phyloP scores from a whole-genome alignment of 768 basidiomycete genomes.

The Tricholomella constricta region DNA sequence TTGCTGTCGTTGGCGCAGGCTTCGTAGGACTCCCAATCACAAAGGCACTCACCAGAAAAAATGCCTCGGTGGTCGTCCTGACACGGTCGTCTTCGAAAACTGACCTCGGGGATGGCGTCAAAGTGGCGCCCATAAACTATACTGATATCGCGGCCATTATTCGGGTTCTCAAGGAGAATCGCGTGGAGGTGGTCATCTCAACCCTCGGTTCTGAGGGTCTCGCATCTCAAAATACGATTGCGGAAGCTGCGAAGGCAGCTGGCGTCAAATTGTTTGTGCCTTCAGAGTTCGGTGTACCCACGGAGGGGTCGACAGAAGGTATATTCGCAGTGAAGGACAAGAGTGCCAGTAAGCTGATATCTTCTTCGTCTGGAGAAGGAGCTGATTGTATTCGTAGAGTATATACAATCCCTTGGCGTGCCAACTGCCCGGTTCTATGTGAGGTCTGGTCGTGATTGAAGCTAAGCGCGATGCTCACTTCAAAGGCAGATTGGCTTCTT shows the following conservation, averaged over 20 bases:
- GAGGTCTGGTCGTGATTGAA: not conserved
- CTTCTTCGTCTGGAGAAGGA: not conserved
- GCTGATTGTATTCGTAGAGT: conserved; percentile 4
- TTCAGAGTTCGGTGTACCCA: conserved; percentile 13
- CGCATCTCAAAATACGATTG: conserved; percentile 8
- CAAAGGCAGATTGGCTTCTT: not conserved
- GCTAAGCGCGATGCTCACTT: no score
- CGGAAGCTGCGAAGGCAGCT: conserved; percentile 15
- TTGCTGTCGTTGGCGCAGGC: conserved; percentile 11
- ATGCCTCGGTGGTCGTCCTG: conserved; percentile 8
- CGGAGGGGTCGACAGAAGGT: conserved; percentile 1
- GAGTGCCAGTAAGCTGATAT: conserved; percentile 8
- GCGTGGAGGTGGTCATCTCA: conserved; percentile 11
- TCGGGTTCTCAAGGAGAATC: conserved; percentile 4
- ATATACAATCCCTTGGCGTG: conserved; percentile 14
- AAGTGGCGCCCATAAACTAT: not conserved
- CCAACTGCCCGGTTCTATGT: conserved; percentile 12
- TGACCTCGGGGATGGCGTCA: conserved; percentile 8
- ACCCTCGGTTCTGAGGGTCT: conserved; percentile 5
- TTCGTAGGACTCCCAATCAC: conserved; percentile 11
- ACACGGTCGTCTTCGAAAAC: conserved; percentile 4
- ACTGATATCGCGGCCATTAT: conserved; percentile 10
- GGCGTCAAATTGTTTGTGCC: conserved; percentile 17
- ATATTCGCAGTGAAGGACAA: conserved; percentile 7
- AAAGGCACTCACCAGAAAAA: conserved; percentile 3